Conservation (phyloP, 2,329 filamentous ascomycete genomes). For the Phyllosticta capitalensis region DNA sequence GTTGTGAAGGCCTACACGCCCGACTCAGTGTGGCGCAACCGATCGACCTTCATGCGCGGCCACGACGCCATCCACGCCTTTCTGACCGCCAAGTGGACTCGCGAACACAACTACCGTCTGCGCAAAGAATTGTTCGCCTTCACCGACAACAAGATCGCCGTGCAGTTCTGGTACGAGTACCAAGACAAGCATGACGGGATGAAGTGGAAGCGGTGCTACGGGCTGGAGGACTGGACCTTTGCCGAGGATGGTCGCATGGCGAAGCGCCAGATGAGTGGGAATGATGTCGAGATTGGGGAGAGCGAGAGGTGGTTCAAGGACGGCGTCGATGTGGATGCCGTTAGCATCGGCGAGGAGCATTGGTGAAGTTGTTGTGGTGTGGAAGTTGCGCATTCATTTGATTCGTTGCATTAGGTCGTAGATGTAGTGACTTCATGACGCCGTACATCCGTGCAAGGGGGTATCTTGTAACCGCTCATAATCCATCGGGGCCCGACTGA, state of each 20-base stretch:
- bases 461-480: conserved; percentile 8
- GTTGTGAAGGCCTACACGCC: conserved; percentile 67
- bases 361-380: conserved; percentile 38
- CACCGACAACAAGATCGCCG: conserved; percentile 64
- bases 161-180: conserved; percentile 88
- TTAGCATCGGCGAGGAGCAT: conserved; percentile 57
- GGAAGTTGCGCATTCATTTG: background rate
- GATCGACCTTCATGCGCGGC: conserved; percentile 58
- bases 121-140: conserved; percentile 81
- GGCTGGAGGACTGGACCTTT: conserved; percentile 73
- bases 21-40: conserved; percentile 73
- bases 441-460: conserved; percentile 10
- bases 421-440: conserved; percentile 5
- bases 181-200: conserved; percentile 52
- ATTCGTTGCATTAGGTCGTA: background rate
- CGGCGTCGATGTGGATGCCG: conserved; percentile 57
- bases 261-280: conserved; percentile 68
- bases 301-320: conserved; percentile 60
- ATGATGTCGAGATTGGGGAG: conserved; percentile 55
- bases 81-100: conserved; percentile 63
- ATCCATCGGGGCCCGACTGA: background rate
- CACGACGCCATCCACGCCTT: conserved; percentile 59
- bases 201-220: conserved; percentile 82
- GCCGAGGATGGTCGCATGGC: conserved; percentile 59
- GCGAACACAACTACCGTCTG: conserved; percentile 61